phyloP scores from a whole-genome alignment of 2,329 filamentous ascomycete genomes.

The Fusarium sp. region DNA sequence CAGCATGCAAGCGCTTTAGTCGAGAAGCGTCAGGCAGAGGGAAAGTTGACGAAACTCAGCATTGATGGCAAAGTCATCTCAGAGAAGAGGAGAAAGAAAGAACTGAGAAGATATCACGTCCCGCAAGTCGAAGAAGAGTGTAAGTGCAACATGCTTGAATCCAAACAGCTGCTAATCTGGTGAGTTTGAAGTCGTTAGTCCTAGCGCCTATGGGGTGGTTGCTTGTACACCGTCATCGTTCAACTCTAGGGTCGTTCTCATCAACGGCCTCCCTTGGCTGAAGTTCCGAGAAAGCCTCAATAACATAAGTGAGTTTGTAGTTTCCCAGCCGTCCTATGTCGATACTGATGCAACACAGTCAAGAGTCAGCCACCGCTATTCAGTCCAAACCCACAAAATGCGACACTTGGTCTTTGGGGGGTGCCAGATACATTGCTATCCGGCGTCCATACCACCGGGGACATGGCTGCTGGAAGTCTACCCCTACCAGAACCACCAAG shows the following conservation, averaged over 20 bases:
- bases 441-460: accelerated
- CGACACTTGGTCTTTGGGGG: accelerated
- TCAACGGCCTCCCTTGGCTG: not conserved
- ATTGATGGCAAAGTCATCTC: not conserved
- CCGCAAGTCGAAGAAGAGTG: accelerated
- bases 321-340: accelerated
- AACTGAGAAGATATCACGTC: not conserved
- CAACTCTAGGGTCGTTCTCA: accelerated
- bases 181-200: not conserved
- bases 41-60: accelerated
- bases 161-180: not conserved
- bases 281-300: not conserved
- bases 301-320: accelerated
- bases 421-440: accelerated
- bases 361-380: too few species aligned
- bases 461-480: accelerated
- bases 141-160: accelerated
- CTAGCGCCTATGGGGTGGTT: accelerated
- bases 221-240: not conserved
- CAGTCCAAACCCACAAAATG: accelerated
- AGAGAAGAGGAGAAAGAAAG: not conserved
- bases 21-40: not conserved
- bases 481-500: accelerated
- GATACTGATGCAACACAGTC: not conserved
- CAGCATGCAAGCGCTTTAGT: not conserved